phyloP scores from a whole-genome alignment of 805 yeast species.

The Nakazawaea peltata region DNA sequence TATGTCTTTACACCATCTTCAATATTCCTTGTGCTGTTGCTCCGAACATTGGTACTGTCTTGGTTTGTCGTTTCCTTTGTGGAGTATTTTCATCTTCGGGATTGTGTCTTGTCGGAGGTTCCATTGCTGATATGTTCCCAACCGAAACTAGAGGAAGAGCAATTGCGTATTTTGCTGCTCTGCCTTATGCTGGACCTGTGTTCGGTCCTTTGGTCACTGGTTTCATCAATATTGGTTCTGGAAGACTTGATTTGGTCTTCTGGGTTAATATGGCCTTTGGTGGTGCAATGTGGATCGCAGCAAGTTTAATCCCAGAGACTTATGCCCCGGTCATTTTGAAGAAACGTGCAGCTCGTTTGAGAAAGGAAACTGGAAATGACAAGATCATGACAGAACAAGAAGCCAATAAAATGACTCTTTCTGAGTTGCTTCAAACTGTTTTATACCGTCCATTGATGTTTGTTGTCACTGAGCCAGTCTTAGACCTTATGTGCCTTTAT shows the following conservation, averaged over 20 bases:
- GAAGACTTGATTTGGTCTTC: slow-evolving; percentile 58
- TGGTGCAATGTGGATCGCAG: slow-evolving; percentile 69
- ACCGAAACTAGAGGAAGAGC: slow-evolving; percentile 78
- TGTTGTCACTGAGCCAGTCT: slow-evolving; percentile 73
- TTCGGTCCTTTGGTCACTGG: slow-evolving; percentile 86
- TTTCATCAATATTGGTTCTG: slow-evolving; percentile 68
- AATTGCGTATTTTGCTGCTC: slow-evolving; percentile 84
- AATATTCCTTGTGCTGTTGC: slow-evolving; percentile 84
- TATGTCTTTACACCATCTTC: slow-evolving; percentile 67
- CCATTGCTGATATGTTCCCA: slow-evolving; percentile 85
- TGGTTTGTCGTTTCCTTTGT: slow-evolving; percentile 78
- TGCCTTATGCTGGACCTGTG: slow-evolving; percentile 91
- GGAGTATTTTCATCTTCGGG: slow-evolving; percentile 86
- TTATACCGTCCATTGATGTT: slow-evolving; percentile 75
- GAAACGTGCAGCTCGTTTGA: slow-evolving; percentile 52
- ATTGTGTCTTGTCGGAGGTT: slow-evolving; percentile 81
- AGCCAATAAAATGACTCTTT: slow-evolving; percentile 63
- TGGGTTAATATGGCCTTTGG: slow-evolving; percentile 95
- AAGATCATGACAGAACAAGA: slow-evolving; percentile 92
- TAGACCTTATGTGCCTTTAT: slow-evolving; percentile 76
- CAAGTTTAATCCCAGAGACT: slow-evolving; percentile 76
- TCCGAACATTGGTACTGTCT: slow-evolving; percentile 71
- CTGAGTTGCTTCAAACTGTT: slow-evolving; percentile 66
- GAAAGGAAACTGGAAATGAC: slow-evolving; percentile 75
- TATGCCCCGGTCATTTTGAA: slow-evolving; percentile 77